Percentiles rank a stretch among this genome's conserved stretches.
Evolutionary conservation across 2,329 filamentous ascomycete genomes (phyloP).

Genomic region (Cordyceps tenuipes): DNA sequence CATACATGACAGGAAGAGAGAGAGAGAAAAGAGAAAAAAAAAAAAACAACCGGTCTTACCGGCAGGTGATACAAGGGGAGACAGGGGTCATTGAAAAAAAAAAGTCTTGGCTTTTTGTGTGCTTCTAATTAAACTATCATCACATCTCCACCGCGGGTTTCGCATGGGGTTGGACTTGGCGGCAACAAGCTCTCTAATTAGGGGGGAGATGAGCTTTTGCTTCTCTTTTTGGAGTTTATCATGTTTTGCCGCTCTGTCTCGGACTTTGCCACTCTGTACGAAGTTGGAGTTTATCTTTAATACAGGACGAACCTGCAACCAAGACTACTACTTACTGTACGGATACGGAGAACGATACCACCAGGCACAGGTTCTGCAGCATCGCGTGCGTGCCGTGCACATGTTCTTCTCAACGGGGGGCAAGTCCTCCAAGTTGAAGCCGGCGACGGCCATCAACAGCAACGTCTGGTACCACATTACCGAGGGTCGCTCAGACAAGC

Average conservation of each 20-base stretch:
- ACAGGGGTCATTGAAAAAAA: neutral
- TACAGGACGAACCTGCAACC: too few relatives aligned
- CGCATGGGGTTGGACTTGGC: neutral
- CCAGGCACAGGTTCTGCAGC: too few relatives aligned
- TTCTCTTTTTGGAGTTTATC: too few relatives aligned
- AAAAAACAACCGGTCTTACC: too few relatives aligned
- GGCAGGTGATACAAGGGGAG: neutral
- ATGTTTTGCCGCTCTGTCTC: too few relatives aligned
- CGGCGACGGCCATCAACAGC: conserved; percentile 22
- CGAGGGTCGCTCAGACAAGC: conserved; percentile 26
- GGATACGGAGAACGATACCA: too few relatives aligned
- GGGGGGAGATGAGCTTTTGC: too few relatives aligned
- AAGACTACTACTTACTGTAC: too few relatives aligned
- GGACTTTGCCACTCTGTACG: too few relatives aligned
- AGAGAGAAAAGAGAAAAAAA: too few relatives aligned
- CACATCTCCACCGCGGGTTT: neutral
- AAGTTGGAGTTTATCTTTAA: too few relatives aligned
- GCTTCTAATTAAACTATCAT: conserved; percentile 3
- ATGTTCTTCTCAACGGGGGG: neutral
- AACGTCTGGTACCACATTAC: conserved; percentile 30
- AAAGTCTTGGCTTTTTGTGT: neutral
- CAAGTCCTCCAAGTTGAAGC: conserved; percentile 12
- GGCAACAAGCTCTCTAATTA: neutral
- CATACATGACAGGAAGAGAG: too few relatives aligned
- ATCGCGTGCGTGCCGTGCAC: neutral